Base-by-base conservation (phyloP, 2,329 filamentous ascomycete species). In the Ustulina deusta region DNA sequence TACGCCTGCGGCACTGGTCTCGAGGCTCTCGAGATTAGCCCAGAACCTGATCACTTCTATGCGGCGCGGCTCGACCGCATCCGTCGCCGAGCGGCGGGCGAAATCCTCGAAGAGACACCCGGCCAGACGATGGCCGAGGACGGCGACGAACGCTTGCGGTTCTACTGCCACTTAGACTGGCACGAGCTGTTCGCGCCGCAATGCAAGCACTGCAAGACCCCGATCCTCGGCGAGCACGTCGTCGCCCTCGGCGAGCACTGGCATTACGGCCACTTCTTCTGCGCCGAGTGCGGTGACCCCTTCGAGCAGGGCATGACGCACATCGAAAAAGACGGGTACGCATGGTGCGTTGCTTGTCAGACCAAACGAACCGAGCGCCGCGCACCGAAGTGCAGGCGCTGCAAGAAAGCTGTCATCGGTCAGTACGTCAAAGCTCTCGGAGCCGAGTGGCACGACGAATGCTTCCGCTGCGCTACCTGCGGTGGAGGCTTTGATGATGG, bases 101-200 rank as follows among this genome's bases (percentile, higher is more conserved):
- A 90, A 71, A 76, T 87, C 0, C 79, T 92, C 11, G 82, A 88
- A 6, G 90, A 92, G 66, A 82, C 86, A 58, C 89, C 89, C 1
- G 87, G 87, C 34, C 83, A 88, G 77, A 90, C 89, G 11, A 86
- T 87, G 80, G 85, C 85, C 2, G 90, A 93, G 70, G 92, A 95
- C 73, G 90, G 91, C 48, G 91, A 95, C 77, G 86, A 88, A 42
- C 85, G 89, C 11, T 82, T 93, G 52, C 90, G 95, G 11, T 98
- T 98, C 86, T 99, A 92, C 83, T 99, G 96, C 81, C 95, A 98
- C 78, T 87, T 99, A n/a, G 96, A 99, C 83, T 99, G 94, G 88
- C 96, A 99, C 80, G 96, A 99, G 81, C 84, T 92, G 61, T 99
- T 93, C 80, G 94, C 92, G 36, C 96, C 96, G 4, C 90, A 93